Evolutionary conservation across 2,329 filamentous ascomycete genomes (phyloP).

Genomic region (Botrytis deweyae): DNA sequence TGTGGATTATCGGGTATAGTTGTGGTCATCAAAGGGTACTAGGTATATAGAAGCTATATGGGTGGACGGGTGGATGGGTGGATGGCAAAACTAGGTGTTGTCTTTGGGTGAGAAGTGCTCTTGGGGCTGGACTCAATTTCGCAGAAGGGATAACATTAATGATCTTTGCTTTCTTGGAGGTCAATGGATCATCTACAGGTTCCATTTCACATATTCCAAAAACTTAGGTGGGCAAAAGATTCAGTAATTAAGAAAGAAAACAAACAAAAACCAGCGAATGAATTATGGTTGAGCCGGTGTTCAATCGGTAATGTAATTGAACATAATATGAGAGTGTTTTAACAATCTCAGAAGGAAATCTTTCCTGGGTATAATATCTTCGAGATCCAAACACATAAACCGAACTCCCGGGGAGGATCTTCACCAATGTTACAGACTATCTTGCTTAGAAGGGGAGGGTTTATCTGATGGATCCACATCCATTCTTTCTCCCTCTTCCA

Average conservation of each 20-base stretch:
- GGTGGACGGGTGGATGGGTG: background rate
- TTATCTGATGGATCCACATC: constrained; percentile 17
- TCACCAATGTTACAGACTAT: constrained; percentile 4
- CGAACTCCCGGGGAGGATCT: background rate
- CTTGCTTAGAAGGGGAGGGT: background rate
- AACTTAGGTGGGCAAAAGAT: background rate
- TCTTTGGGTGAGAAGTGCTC: background rate
- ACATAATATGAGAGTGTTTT: background rate
- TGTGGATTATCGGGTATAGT: background rate
- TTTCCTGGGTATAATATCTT: constrained; percentile 12
- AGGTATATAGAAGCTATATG: background rate
- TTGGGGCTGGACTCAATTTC: background rate
- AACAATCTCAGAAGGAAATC: background rate
- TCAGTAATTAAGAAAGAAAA: background rate
- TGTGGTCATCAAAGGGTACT: background rate
- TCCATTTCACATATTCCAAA: background rate
- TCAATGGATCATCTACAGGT: background rate
- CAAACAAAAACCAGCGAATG: background rate
- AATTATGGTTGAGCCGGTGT: background rate
- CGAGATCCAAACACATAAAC: constrained; percentile 1
- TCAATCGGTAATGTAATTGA: background rate
- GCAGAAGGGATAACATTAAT: background rate
- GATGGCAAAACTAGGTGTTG: background rate
- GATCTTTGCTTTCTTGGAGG: background rate
- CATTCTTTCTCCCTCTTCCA: constrained; percentile 26